phyloP scores from a whole-genome alignment of 495 filamentous ascomycete species.

The Oleoguttula mirabilis region DNA sequence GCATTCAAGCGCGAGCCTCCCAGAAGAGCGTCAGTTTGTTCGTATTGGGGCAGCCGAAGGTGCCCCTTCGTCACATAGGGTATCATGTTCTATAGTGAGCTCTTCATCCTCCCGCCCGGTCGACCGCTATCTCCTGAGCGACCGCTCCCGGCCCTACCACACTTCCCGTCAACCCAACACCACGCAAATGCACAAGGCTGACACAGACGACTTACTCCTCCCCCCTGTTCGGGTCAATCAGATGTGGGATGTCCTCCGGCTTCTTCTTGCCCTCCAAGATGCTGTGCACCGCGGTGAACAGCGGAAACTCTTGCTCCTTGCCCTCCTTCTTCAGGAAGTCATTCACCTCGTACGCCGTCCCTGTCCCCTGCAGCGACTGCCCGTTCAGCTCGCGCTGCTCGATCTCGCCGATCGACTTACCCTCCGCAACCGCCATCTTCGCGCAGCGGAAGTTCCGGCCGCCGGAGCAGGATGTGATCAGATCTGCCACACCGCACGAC shows the following conservation, averaged over 20 bases:
- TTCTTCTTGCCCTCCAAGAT: conserved; percentile 35
- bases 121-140: too few relatives aligned
- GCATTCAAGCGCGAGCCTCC: too few relatives aligned
- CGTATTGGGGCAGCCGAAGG: too few relatives aligned
- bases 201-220: too few relatives aligned
- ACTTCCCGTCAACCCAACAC: too few relatives aligned
- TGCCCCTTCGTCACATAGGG: too few relatives aligned
- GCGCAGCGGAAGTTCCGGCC: conserved; percentile 92
- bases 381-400: conserved; percentile 87
- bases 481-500: conserved; percentile 87
- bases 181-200: too few relatives aligned
- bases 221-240: conserved; percentile 24
- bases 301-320: conserved; percentile 70
- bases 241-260: conserved; percentile 32
- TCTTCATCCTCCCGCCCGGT: too few relatives aligned
- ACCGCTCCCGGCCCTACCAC: too few relatives aligned
- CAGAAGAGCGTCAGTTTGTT: too few relatives aligned
- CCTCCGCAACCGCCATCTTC: conserved; percentile 70
- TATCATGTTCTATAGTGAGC: too few relatives aligned
- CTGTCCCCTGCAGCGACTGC: conserved; percentile 90
- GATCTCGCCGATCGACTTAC: conserved; percentile 69
- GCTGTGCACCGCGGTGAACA: conserved; percentile 73
- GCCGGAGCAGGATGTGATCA: conserved; percentile 85
- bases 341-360: conserved; percentile 83
- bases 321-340: conserved; percentile 67